phyloP scores from a whole-genome alignment of 1,139 yeast genomes.

The Magnusiomyces ingens region DNA sequence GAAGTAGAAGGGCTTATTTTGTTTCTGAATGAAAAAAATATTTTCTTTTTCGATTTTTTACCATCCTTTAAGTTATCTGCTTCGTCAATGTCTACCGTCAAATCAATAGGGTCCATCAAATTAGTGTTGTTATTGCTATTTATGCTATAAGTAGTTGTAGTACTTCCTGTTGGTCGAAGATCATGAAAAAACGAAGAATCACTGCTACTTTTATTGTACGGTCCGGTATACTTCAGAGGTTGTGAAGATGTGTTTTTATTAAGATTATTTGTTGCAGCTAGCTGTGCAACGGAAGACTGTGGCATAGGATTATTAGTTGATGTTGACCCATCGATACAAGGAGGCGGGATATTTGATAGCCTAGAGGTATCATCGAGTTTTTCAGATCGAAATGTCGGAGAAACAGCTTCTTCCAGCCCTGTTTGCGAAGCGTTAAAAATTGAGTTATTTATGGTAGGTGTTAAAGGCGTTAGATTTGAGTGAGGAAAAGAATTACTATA shows the following conservation, averaged over 20 bases:
- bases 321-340: background rate
- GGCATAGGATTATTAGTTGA: background rate
- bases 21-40: slow-evolving; percentile 53
- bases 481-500: background rate
- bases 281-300: background rate
- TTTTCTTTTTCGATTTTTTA: slow-evolving; percentile 47
- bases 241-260: background rate
- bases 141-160: background rate
- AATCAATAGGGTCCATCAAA: background rate
- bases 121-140: background rate
- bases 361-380: background rate
- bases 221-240: background rate
- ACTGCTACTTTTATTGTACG: background rate
- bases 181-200: slow-evolving; percentile 3
- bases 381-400: background rate
- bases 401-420: background rate
- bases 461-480: background rate
- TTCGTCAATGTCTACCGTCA: slow-evolving; percentile 19
- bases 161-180: slow-evolving; percentile 10
- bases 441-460: background rate
- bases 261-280: background rate
- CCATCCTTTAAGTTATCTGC: slow-evolving; percentile 33
- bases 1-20: slow-evolving; percentile 13
- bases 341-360: background rate
- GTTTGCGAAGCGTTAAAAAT: background rate